Evolutionary conservation across 2,329 filamentous ascomycete species (phyloP).

Genomic region (Lecanicillium sp.): DNA sequence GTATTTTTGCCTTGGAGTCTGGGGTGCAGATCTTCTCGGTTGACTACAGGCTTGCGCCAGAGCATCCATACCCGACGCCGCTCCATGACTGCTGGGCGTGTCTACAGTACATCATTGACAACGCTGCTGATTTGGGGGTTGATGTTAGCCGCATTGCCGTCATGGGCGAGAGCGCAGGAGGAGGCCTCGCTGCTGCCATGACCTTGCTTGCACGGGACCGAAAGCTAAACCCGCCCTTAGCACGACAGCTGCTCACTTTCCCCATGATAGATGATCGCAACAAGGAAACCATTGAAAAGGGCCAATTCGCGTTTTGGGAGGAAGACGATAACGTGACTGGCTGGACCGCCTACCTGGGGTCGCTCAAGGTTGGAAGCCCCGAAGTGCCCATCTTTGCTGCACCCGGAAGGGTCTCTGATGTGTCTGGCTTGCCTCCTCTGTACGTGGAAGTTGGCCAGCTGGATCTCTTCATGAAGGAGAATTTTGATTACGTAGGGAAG

Average conservation of each 20-base stretch:
- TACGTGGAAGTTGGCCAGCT: constrained; percentile 26
- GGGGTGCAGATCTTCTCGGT: too few species aligned
- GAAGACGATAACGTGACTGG: not conserved
- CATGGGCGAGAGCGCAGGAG: constrained; percentile 29
- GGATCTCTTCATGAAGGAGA: constrained; percentile 27
- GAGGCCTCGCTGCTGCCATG: constrained; percentile 8
- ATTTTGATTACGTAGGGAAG: constrained; percentile 17
- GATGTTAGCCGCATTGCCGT: constrained; percentile 35
- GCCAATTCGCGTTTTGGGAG: not conserved
- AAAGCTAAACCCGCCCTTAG: constrained; percentile 9
- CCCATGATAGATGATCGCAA: constrained; percentile 45
- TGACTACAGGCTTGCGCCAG: constrained; percentile 32
- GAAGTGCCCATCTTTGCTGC: not conserved
- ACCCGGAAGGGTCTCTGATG: constrained; percentile 11
- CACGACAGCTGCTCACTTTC: constrained; percentile 44
- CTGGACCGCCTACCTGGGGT: not conserved
- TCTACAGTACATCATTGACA: constrained; percentile 32
- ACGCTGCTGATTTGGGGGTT: constrained; percentile 14
- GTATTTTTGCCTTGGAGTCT: too few species aligned
- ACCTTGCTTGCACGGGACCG: not conserved
- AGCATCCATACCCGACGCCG: constrained; percentile 41
- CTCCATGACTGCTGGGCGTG: constrained; percentile 45
- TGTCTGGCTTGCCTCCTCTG: constrained; percentile 20
- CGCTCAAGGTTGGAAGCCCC: not conserved
- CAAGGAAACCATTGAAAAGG: too few species aligned